Percentiles rank a stretch among this genome's conserved stretches.
These are phyloP conservation scores for Leptographium flavum DNA, from an alignment of 2,329 filamentous ascomycete genomes.

Conservation along the genomic window DNA sequence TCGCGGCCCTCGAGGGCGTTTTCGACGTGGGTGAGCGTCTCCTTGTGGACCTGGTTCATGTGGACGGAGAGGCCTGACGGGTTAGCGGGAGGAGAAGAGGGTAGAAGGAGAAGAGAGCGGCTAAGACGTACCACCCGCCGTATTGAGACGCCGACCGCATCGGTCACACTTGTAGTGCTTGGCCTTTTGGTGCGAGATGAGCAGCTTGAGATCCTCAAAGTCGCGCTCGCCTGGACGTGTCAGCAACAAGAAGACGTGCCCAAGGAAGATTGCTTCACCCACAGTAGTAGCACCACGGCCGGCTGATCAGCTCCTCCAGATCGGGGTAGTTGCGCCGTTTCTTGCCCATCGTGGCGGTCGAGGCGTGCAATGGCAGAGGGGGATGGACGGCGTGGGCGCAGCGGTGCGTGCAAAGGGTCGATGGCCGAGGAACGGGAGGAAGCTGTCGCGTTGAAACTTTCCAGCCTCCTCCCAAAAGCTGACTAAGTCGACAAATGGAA, in stretches of 20 bases:
- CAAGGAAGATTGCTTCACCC: neutral
- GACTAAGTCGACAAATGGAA: too few species aligned
- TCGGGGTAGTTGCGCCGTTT: conserved; percentile 80
- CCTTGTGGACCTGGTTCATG: conserved; percentile 98
- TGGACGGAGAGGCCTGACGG: conserved; percentile 75
- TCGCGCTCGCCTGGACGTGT: conserved; percentile 60
- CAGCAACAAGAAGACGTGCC: neutral
- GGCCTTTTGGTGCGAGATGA: conserved; percentile 96
- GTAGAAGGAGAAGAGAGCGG: neutral
- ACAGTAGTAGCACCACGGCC: conserved; percentile 99
- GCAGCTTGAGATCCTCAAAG: conserved; percentile 92
- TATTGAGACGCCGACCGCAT: conserved; percentile 80
- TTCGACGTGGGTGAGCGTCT: conserved; percentile 72
- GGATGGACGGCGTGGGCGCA: too few species aligned
- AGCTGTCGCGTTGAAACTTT: too few species aligned
- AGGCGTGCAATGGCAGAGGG: too few species aligned
- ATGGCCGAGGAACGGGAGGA: too few species aligned
- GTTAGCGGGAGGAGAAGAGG: neutral
- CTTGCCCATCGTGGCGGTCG: conserved; percentile 53
- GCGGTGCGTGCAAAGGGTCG: too few species aligned
- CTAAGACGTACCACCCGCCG: conserved; percentile 64
- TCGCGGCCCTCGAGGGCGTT: conserved; percentile 82
- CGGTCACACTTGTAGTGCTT: conserved; percentile 97
- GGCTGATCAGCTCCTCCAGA: conserved; percentile 72
- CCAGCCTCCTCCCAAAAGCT: too few species aligned